Evolutionary conservation across 2,329 filamentous ascomycete species (phyloP).

Genomic region (Colletotrichum tabaci): DNA sequence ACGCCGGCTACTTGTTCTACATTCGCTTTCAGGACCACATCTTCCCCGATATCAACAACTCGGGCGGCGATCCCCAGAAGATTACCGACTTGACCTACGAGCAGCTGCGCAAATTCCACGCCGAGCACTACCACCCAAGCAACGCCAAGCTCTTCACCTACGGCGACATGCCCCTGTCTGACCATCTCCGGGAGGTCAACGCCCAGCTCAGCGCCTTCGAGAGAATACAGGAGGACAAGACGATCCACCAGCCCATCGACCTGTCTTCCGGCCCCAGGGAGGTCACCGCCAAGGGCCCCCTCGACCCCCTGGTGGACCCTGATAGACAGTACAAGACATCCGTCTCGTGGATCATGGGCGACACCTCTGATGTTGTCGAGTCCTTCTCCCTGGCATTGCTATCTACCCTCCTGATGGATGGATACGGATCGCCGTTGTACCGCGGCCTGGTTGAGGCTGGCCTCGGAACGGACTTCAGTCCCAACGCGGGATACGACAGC

Average conservation of each 20-base stretch:
- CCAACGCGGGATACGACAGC: constrained; percentile 92
- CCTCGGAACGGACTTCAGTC: constrained; percentile 92
- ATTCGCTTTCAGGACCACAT: constrained; percentile 96
- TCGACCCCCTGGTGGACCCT: constrained; percentile 87
- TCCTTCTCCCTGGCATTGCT: constrained; percentile 89
- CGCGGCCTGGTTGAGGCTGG: constrained; percentile 89
- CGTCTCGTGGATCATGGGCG: constrained; percentile 90
- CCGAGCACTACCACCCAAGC: constrained; percentile 95
- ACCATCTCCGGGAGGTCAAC: constrained; percentile 86
- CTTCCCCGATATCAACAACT: constrained; percentile 95
- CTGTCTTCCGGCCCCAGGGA: constrained; percentile 76
- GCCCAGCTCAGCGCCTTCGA: constrained; percentile 81
- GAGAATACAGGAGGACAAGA: constrained; percentile 76
- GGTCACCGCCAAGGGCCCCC: constrained; percentile 82
- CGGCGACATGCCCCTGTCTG: constrained; percentile 87
- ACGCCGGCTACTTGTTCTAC: constrained; percentile 96
- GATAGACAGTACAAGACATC: constrained; percentile 96
- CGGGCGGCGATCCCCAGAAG: constrained; percentile 94
- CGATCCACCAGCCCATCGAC: constrained; percentile 83
- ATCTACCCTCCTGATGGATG: constrained; percentile 88
- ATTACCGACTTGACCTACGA: constrained; percentile 96
- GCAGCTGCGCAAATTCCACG: constrained; percentile 89
- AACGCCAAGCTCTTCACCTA: constrained; percentile 98
- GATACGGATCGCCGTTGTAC: constrained; percentile 95
- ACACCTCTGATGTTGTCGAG: constrained; percentile 86